Percentiles rank a stretch among this genome's conserved stretches.
Conservation (phyloP, 1,284 basidiomycete species). For the Moesziomyces antarcticus region DNA sequence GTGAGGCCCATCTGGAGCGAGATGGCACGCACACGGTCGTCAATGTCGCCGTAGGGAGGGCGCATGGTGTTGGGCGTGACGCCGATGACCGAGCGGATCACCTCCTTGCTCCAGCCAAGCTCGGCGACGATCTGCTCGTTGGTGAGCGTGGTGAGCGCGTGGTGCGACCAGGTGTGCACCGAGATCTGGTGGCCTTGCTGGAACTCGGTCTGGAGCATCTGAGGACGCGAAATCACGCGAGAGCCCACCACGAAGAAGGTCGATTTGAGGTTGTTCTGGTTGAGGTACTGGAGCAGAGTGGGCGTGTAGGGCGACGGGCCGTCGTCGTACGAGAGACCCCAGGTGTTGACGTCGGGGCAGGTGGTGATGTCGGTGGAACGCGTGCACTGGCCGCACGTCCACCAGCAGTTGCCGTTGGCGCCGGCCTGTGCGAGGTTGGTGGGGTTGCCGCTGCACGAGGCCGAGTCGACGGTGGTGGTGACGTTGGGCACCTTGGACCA, state of each 20-base stretch:
- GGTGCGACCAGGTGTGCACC: constrained; percentile 72
- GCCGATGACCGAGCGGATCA: constrained; percentile 74
- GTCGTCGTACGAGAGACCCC: constrained; percentile 79
- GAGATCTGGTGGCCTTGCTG: constrained; percentile 73
- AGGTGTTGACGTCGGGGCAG: constrained; percentile 83
- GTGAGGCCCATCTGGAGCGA: constrained; percentile 61
- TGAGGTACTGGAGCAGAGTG: constrained; percentile 75
- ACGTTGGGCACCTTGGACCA: constrained; percentile 76
- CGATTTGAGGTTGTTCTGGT: constrained; percentile 76
- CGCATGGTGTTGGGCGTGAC: constrained; percentile 69
- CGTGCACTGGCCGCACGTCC: constrained; percentile 85
- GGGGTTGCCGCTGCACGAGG: constrained; percentile 76
- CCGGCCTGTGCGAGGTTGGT: constrained; percentile 72
- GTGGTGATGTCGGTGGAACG: constrained; percentile 77
- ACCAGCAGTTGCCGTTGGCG: constrained; percentile 77
- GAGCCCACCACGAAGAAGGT: constrained; percentile 96
- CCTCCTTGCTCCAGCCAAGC: constrained; percentile 87
- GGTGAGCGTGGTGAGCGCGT: constrained; percentile 79
- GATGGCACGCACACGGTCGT: constrained; percentile 66
- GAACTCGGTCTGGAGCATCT: constrained; percentile 83
- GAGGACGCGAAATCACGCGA: constrained; percentile 82
- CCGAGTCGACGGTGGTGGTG: constrained; percentile 72
- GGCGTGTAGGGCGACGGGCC: constrained; percentile 85
- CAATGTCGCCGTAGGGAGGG: constrained; percentile 67
- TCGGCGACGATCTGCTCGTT: constrained; percentile 91